Percentiles rank a stretch among this genome's conserved stretches.
These are phyloP conservation scores for Infundibulicybe gibba DNA, from an alignment of 768 basidiomycete genomes.

Conservation along the genomic window DNA sequence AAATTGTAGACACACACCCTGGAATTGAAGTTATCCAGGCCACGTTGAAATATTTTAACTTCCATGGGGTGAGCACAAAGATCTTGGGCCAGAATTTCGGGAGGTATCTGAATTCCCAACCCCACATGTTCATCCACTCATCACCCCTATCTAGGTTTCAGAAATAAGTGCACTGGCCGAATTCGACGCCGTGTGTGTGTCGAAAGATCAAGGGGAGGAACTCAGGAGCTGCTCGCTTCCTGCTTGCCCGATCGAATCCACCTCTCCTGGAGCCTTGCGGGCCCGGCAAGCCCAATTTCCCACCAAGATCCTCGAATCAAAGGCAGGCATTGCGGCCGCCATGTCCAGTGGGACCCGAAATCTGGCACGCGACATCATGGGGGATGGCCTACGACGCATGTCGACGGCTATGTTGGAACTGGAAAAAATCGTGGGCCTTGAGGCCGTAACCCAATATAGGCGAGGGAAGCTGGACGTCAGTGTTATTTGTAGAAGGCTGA, in stretches of 20 bases:
- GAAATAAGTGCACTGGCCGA: constrained; percentile 38
- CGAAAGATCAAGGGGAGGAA: constrained; percentile 34
- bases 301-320: constrained; percentile 24
- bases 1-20: constrained; percentile 28
- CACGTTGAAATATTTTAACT: constrained; percentile 38
- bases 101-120: constrained; percentile 22
- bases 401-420: constrained; percentile 30
- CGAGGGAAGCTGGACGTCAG: constrained; percentile 17
- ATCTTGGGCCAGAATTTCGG: constrained; percentile 39
- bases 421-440: constrained; percentile 26
- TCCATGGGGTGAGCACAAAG: constrained; percentile 33
- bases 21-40: constrained; percentile 46
- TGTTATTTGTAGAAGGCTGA: constrained; percentile 9
- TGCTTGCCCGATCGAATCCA: constrained; percentile 15
- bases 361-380: constrained; percentile 7
- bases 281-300: constrained; percentile 39
- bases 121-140: constrained; percentile 6
- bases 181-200: constrained; percentile 39
- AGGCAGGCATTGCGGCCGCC: constrained; percentile 26
- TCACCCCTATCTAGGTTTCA: constrained; percentile 24
- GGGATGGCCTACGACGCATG: too few species aligned
- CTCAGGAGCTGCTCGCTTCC: constrained; percentile 26
- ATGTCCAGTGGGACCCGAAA: constrained; percentile 34
- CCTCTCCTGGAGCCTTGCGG: constrained; percentile 23
- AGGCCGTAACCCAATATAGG: constrained; percentile 29